These are phyloP conservation scores for Globisporangium rhizosaccharum DNA, from an alignment of 352 stramenopile species.

Conservation along the genomic window DNA sequence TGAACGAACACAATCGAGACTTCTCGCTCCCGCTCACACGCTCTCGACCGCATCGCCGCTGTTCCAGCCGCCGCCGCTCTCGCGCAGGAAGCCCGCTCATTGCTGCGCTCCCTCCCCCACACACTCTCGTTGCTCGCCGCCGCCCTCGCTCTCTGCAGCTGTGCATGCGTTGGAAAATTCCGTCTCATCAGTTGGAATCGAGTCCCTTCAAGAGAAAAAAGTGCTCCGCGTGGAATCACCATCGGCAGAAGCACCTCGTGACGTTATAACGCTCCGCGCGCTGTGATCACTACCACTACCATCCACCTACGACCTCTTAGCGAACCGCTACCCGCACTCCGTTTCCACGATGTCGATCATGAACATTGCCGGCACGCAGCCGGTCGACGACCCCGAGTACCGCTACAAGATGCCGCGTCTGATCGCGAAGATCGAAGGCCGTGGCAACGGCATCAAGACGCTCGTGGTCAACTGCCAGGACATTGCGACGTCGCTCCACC, in stretches of 20 bases:
- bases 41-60: no score
- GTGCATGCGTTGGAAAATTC: constrained; percentile 88
- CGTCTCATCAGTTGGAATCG: constrained; percentile 66
- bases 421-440: constrained; percentile 96
- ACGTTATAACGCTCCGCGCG: constrained; percentile 22
- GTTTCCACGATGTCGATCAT: constrained; percentile 73
- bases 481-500: constrained; percentile 91
- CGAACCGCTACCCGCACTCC: neutral
- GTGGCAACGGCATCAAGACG: constrained; percentile 99
- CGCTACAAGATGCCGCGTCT: constrained; percentile 99
- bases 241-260: constrained; percentile 26
- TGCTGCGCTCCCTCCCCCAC: neutral
- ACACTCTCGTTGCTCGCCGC: neutral
- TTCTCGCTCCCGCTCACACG: neutral
- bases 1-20: constrained; percentile 1
- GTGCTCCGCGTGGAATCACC: constrained; percentile 18
- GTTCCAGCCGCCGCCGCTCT: neutral
- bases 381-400: constrained; percentile 93
- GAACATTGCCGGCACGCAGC: constrained; percentile 87
- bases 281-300: neutral
- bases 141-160: constrained; percentile 31
- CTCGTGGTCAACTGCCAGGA: constrained; percentile 97
- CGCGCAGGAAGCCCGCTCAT: neutral
- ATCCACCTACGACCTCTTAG: neutral
- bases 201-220: constrained; percentile 82